Percentiles rank a stretch among this genome's conserved stretches.
phyloP scores from a whole-genome alignment of 257 asterid species.

The Jasminum sambac region DNA sequence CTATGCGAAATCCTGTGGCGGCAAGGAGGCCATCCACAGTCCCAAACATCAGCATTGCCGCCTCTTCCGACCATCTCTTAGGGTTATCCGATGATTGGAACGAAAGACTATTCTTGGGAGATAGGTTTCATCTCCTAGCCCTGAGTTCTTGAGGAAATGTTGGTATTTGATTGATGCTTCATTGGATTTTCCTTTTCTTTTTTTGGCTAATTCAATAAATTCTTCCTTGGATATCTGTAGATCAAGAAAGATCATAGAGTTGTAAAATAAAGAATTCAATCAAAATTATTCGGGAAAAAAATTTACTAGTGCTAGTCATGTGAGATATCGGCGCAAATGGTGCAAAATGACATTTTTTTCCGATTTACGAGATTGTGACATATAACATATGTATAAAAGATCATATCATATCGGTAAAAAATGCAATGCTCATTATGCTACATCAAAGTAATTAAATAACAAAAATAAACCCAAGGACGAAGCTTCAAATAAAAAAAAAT shows the following conservation, averaged over 20 bases:
- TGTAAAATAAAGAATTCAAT: too few relatives aligned
- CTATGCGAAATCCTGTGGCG: conserved; percentile 41
- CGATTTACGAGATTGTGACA: too few relatives aligned
- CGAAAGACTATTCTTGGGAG: conserved; percentile 50
- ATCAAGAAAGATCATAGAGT: neutral
- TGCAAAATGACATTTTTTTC: too few relatives aligned
- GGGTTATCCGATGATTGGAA: conserved; percentile 34
- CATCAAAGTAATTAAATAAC: too few relatives aligned
- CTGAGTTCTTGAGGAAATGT: conserved; percentile 56
- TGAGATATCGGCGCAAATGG: too few relatives aligned
- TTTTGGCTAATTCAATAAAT: conserved; percentile 48
- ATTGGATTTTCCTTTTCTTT: conserved; percentile 58
- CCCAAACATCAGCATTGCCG: conserved; percentile 44
- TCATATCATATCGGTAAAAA: too few relatives aligned
- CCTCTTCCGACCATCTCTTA: conserved; percentile 54
- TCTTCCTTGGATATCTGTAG: conserved; percentile 57
- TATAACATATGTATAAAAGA: too few relatives aligned
- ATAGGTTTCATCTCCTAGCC: conserved; percentile 63
- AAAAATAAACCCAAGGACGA: too few relatives aligned
- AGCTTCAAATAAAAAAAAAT: too few relatives aligned
- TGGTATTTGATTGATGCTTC: conserved; percentile 49
- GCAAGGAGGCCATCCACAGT: conserved; percentile 57
- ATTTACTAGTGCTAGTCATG: too few relatives aligned
- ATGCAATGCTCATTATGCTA: too few relatives aligned
- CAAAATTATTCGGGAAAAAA: too few relatives aligned